These are phyloP conservation scores for Phytophthora macrochlamydospora DNA, from an alignment of 352 stramenopile species.

Conservation along the genomic window DNA sequence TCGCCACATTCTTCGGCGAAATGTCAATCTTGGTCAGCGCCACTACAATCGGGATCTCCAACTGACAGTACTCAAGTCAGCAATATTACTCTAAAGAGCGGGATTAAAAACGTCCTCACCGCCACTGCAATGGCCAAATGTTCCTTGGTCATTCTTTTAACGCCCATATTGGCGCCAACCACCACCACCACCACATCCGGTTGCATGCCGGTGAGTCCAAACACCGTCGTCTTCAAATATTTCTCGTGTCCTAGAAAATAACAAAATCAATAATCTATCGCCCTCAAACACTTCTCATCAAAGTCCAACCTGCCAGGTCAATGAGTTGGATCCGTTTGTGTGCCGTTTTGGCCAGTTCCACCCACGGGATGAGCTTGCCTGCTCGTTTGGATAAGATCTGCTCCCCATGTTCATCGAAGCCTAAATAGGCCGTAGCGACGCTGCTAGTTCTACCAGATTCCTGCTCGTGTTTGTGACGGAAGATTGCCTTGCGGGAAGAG, in stretches of 20 bases:
- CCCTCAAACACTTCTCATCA: not conserved
- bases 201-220: slow-evolving; percentile 97
- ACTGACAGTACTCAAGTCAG: slow-evolving; percentile 29
- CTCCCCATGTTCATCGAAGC: slow-evolving; percentile 74
- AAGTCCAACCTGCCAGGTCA: slow-evolving; percentile 53
- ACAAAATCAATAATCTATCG: not conserved
- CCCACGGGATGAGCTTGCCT: slow-evolving; percentile 81
- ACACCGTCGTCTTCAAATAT: slow-evolving; percentile 99
- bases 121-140: slow-evolving; percentile 93
- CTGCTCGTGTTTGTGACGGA: slow-evolving; percentile 87
- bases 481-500: slow-evolving; percentile 80
- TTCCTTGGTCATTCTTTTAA: slow-evolving; percentile 95
- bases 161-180: slow-evolving; percentile 93
- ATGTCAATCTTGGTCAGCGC: slow-evolving; percentile 96
- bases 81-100: not conserved
- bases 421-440: slow-evolving; percentile 83
- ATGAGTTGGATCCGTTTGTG: slow-evolving; percentile 90
- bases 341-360: slow-evolving; percentile 75
- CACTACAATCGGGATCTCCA: slow-evolving; percentile 94
- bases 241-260: slow-evolving; percentile 92
- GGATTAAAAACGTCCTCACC: slow-evolving; percentile 27
- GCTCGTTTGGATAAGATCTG: slow-evolving; percentile 81
- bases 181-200: slow-evolving; percentile 96
- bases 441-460: slow-evolving; percentile 86
- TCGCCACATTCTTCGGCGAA: slow-evolving; percentile 91